Percentiles rank a stretch among this genome's conserved stretches.
phyloP scores from a whole-genome alignment of 192 early-diverging fungal species.

The Neocallimastix lanati region DNA sequence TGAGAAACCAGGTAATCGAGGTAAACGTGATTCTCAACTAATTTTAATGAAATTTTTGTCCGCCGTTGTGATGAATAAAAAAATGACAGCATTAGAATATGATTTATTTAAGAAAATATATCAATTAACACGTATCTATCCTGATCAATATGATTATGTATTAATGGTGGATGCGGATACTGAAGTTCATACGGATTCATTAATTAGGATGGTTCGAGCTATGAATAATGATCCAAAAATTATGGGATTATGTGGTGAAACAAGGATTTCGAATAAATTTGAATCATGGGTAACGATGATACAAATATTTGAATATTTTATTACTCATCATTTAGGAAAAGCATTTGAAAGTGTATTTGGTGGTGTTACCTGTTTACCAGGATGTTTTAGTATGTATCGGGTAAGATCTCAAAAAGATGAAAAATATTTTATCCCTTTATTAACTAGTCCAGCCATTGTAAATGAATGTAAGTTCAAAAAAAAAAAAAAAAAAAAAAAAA shows the following conservation, averaged over 20 bases:
- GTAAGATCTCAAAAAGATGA: constrained; percentile 51
- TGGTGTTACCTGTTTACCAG: constrained; percentile 90
- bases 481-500: no score
- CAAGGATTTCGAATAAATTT: background rate
- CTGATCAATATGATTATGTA: constrained; percentile 84
- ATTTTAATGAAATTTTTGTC: constrained; percentile 95
- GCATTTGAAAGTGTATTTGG: constrained; percentile 98
- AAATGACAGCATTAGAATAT: constrained; percentile 89
- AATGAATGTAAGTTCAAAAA: background rate
- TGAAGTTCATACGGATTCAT: background rate
- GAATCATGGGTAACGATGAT: background rate
- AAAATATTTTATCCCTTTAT: background rate
- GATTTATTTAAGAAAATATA: constrained; percentile 98
- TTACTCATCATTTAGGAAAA: constrained; percentile 90
- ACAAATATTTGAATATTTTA: constrained; percentile 86
- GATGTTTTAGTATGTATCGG: constrained; percentile 99
- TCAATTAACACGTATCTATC: constrained; percentile 92
- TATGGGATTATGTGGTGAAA: no score
- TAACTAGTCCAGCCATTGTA: background rate
- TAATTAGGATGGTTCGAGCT: background rate
- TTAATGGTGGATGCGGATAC: no score
- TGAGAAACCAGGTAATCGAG: constrained; percentile 64
- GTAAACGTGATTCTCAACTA: constrained; percentile 98
- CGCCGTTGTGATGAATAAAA: constrained; percentile 78
- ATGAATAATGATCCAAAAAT: background rate